Conservation (phyloP, 345 rosid genomes). For the Syzygium aqueum region DNA sequence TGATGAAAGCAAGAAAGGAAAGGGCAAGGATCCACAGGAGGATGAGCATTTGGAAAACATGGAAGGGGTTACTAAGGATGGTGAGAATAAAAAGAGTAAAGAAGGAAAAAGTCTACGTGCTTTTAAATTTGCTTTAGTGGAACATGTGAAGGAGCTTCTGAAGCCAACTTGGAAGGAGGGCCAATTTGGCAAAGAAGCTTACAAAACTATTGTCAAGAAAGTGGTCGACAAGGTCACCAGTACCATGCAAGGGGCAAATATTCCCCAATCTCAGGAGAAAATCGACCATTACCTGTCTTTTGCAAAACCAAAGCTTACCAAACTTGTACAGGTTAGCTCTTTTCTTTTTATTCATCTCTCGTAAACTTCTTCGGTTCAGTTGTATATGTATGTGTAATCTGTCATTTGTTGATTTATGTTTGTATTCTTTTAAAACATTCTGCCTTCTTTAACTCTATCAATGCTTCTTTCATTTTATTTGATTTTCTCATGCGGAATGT, state of each 20-base stretch:
- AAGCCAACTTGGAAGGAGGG: conserved; percentile 97
- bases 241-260: conserved; percentile 52
- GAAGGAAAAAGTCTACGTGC: conserved; percentile 64
- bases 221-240: conserved; percentile 90
- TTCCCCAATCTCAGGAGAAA: conserved; percentile 93
- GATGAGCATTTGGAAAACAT: conserved; percentile 28
- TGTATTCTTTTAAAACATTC: not conserved
- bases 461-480: not conserved
- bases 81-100: conserved; percentile 63
- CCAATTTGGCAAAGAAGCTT: conserved; percentile 73
- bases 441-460: not conserved
- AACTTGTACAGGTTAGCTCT: conserved; percentile 80
- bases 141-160: conserved; percentile 81
- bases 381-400: not conserved
- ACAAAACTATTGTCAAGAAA: conserved; percentile 93
- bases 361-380: not conserved
- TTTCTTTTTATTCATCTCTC: not conserved
- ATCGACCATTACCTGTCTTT: conserved; percentile 73
- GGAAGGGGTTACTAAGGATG: conserved; percentile 39
- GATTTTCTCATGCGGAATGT: not conserved
- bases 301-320: conserved; percentile 81
- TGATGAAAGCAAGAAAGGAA: conserved; percentile 30
- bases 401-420: not conserved
- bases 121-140: conserved; percentile 84
- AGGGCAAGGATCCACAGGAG: conserved; percentile 24